Evolutionary conservation across 2,329 filamentous ascomycete species (phyloP).

Genomic region (Simplicillium aogashimaense): DNA sequence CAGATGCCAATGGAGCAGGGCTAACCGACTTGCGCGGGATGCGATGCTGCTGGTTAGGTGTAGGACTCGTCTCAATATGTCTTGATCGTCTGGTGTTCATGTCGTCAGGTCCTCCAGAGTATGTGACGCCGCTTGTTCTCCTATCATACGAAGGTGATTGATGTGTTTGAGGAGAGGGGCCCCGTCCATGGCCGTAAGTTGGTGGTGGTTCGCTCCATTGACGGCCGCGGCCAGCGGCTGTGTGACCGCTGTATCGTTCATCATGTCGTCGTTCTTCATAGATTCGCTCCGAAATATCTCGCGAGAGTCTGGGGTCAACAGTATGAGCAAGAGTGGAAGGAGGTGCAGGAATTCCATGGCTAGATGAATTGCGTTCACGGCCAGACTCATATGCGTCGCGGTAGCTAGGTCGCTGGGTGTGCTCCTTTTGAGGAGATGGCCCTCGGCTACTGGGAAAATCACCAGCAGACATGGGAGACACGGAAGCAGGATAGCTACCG

Average conservation of each 20-base stretch:
- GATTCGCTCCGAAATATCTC: conserved; percentile 48
- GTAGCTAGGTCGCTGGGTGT: conserved; percentile 18
- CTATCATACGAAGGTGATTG: conserved; percentile 33
- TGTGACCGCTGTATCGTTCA: conserved; percentile 32
- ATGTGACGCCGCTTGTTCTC: conserved; percentile 23
- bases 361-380: conserved; percentile 10
- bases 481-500: too few species aligned
- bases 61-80: conserved; percentile 26
- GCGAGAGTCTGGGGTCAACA: conserved; percentile 43
- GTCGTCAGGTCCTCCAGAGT: conserved; percentile 19
- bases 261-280: conserved; percentile 43
- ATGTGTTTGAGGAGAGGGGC: conserved; percentile 19
- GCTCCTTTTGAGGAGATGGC: conserved; percentile 12
- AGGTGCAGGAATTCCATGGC: conserved; percentile 35
- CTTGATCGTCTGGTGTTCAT: conserved; percentile 11
- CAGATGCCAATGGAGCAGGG: conserved; percentile 47
- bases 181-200: conserved; percentile 16
- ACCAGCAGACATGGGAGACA: neutral
- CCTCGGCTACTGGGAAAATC: conserved; percentile 7
- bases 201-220: conserved; percentile 20
- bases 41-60: conserved; percentile 37
- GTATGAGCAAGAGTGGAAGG: conserved; percentile 53
- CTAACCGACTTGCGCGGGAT: conserved; percentile 66
- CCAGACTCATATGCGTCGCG: conserved; percentile 26
- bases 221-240: conserved; percentile 31